Percentiles rank a stretch among this genome's conserved stretches.
Conservation (phyloP, 2,329 filamentous ascomycete genomes). For the Fusarium mexicanum region DNA sequence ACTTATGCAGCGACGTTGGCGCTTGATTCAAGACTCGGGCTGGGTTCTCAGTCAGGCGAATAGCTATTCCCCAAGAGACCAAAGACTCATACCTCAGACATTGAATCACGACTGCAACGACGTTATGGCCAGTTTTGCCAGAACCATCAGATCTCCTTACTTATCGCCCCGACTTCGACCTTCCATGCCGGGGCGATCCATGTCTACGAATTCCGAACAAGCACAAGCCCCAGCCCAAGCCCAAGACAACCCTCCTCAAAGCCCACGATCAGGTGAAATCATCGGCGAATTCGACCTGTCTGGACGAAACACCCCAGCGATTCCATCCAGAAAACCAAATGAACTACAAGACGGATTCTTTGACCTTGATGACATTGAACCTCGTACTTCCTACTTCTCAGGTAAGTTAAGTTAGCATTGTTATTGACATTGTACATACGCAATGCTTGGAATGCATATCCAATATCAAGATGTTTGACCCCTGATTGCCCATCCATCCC, state of each 20-base stretch:
- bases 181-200: slow-evolving; percentile 53
- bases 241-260: slow-evolving; percentile 44
- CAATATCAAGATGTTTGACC: slow-evolving; percentile 1
- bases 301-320: slow-evolving; percentile 43
- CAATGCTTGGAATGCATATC: slow-evolving; percentile 25
- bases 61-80: slow-evolving; percentile 10
- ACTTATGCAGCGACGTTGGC: slow-evolving; percentile 32
- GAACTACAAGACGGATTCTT: slow-evolving; percentile 26
- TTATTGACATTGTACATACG: neutral
- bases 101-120: slow-evolving; percentile 15
- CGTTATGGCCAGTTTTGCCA: slow-evolving; percentile 59
- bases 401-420: slow-evolving; percentile 19
- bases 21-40: slow-evolving; percentile 33
- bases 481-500: slow-evolving; percentile 1
- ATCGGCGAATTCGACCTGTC: slow-evolving; percentile 45
- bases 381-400: slow-evolving; percentile 18
- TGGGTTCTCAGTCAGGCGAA: slow-evolving; percentile 30
- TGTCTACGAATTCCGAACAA: slow-evolving; percentile 59
- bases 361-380: slow-evolving; percentile 24
- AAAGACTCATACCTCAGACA: slow-evolving; percentile 18
- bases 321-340: slow-evolving; percentile 14
- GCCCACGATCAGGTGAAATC: slow-evolving; percentile 43
- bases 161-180: slow-evolving; percentile 57
- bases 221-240: slow-evolving; percentile 22
- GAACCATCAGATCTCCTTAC: slow-evolving; percentile 60